A percentile compares a stretch with the other conserved stretches of the same genome.
Conservation (phyloP, 768 basidiomycete genomes). For the Trichaptum fuscoviolaceum region DNA sequence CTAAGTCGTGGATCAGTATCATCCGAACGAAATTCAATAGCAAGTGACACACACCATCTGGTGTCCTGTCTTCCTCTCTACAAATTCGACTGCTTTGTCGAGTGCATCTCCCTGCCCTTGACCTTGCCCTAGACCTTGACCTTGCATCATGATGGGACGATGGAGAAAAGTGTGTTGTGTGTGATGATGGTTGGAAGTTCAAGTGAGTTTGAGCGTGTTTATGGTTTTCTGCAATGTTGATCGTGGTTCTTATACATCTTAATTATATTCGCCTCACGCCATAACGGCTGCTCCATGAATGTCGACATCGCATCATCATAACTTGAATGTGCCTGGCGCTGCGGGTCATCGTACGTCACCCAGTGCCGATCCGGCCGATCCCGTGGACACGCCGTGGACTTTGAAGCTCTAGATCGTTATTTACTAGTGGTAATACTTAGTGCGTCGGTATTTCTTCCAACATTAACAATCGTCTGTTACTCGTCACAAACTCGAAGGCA, state of each 20-base stretch:
- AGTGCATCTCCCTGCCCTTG: constrained; percentile 9
- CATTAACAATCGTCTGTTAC: too few relatives aligned
- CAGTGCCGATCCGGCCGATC: background rate
- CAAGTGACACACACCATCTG: constrained; percentile 6
- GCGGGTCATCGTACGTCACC: background rate
- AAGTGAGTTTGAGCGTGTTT: too few relatives aligned
- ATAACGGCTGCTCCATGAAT: background rate
- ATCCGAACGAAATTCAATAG: background rate
- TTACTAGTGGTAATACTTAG: too few relatives aligned
- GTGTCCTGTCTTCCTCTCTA: constrained; percentile 12
- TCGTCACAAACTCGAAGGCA: too few relatives aligned
- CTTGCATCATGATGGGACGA: background rate
- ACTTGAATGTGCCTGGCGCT: background rate
- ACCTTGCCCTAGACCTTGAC: background rate
- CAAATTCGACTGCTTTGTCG: constrained; percentile 14
- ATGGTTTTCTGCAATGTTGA: too few relatives aligned
- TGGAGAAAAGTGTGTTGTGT: background rate
- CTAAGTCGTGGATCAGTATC: background rate
- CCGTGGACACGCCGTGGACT: too few relatives aligned
- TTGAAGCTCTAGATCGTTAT: too few relatives aligned
- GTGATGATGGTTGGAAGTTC: background rate
- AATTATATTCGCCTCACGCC: background rate
- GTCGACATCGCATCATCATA: background rate
- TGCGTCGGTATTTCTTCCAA: too few relatives aligned
- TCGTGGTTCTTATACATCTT: too few relatives aligned